phyloP scores from a whole-genome alignment of 139 green algal species.

The Volvox africanus region DNA sequence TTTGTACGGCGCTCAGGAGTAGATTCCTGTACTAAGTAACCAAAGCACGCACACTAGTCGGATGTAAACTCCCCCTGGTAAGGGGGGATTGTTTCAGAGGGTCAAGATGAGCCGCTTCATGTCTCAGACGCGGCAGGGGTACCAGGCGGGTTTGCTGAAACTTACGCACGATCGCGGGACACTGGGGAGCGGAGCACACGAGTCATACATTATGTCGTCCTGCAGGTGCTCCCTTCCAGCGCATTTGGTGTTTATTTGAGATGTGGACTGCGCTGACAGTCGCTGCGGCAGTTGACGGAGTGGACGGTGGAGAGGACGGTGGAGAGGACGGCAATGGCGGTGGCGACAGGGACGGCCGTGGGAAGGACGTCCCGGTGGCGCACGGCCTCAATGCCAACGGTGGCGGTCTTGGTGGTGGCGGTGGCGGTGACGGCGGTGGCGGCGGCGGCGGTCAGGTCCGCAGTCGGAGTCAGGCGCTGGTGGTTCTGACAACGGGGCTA shows the following conservation, averaged over 20 bases:
- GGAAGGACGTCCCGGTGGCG: background rate
- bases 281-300: background rate
- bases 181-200: no score
- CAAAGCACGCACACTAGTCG: no score
- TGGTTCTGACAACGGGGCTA: constrained; percentile 21
- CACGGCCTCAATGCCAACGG: background rate
- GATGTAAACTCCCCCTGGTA: no score
- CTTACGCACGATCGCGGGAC: background rate
- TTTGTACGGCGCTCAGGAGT: no score
- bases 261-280: constrained; percentile 24
- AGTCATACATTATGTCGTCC: no score
- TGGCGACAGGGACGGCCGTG: background rate
- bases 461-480: background rate
- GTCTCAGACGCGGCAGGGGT: no score
- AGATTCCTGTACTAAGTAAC: no score
- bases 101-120: no score
- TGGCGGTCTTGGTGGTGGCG: background rate
- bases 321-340: background rate
- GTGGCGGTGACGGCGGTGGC: background rate
- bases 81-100: no score
- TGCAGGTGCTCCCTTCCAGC: constrained; percentile 12
- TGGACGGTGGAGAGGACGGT: background rate
- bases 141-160: no score
- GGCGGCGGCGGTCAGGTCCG: no score
- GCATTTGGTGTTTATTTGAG: constrained; percentile 36